These are phyloP conservation scores for Sphagnum contortum DNA, from an alignment of 225 moss, liverwort and hornwort species.

Conservation along the genomic window DNA sequence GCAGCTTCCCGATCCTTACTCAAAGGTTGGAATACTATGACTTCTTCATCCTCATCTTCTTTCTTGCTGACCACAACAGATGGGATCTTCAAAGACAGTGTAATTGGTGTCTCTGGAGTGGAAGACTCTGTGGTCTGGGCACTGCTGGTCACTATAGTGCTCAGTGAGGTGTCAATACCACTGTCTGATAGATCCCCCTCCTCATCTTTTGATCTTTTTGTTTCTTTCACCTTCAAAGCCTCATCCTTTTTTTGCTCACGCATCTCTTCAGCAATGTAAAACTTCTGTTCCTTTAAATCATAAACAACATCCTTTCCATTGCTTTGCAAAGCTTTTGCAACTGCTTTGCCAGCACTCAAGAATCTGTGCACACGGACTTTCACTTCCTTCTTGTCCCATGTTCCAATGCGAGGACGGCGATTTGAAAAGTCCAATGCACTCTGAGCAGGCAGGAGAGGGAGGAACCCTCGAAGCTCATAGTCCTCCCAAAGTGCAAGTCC, in stretches of 20 bases:
- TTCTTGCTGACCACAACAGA: slow-evolving; percentile 17
- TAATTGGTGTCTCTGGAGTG: neutral
- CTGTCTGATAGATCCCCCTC: slow-evolving; percentile 19
- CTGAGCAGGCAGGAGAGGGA: slow-evolving; percentile 87
- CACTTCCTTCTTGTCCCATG: slow-evolving; percentile 58
- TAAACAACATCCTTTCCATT: slow-evolving; percentile 70
- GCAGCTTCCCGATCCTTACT: slow-evolving; percentile 32
- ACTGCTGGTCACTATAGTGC: slow-evolving; percentile 1
- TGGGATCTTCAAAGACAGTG: slow-evolving; percentile 11
- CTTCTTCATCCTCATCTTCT: slow-evolving; percentile 85
- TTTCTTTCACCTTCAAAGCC: slow-evolving; percentile 24
- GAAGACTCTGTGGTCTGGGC: slow-evolving; percentile 6
- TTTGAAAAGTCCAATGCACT: slow-evolving; percentile 68
- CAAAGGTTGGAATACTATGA: slow-evolving; percentile 95
- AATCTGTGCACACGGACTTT: slow-evolving; percentile 73
- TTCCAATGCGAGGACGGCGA: slow-evolving; percentile 42
- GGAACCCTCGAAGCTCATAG: slow-evolving; percentile 88
- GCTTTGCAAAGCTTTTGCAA: slow-evolving; percentile 73
- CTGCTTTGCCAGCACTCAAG: slow-evolving; percentile 88
- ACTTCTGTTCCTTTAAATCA: slow-evolving; percentile 55
- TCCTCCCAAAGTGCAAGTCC: slow-evolving; percentile 88
- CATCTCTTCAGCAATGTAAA: slow-evolving; percentile 58
- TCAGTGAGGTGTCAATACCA: slow-evolving; percentile 6
- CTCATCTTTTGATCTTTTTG: slow-evolving; percentile 32
- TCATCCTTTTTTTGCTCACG: slow-evolving; percentile 30